These are phyloP conservation scores for Cladosporium cucumerinum DNA, from an alignment of 2,329 filamentous ascomycete species.

Conservation along the genomic window DNA sequence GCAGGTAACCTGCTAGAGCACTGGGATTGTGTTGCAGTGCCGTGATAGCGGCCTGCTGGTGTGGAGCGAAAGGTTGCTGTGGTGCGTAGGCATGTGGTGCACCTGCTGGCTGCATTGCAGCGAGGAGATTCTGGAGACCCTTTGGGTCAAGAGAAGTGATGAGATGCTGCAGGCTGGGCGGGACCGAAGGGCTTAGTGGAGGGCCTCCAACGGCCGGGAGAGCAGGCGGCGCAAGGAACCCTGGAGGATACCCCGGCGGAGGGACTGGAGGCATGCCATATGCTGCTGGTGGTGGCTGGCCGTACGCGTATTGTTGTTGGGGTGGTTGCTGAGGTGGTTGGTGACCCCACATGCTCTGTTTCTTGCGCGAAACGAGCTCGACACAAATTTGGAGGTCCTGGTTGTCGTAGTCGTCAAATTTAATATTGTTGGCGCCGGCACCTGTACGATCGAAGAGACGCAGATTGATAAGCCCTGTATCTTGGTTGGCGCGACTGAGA, in stretches of 20 bases:
- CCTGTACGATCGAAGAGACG: constrained; percentile 77
- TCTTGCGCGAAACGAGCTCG: constrained; percentile 73
- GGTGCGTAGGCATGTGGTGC: constrained; percentile 27
- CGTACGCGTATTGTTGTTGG: constrained; percentile 33
- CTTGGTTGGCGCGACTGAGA: constrained; percentile 66
- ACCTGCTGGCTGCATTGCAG: constrained; percentile 47
- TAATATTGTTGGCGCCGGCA: constrained; percentile 68
- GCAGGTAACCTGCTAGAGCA: constrained; percentile 29
- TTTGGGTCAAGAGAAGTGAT: constrained; percentile 66
- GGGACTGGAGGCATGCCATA: constrained; percentile 32
- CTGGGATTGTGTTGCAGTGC: constrained; percentile 28
- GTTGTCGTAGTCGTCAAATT: constrained; percentile 83
- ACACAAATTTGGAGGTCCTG: constrained; percentile 75
- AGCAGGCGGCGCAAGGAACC: constrained; percentile 21
- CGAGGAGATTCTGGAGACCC: constrained; percentile 67
- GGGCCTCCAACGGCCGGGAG: constrained; percentile 3
- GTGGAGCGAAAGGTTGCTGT: constrained; percentile 29
- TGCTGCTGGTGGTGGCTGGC: constrained; percentile 36
- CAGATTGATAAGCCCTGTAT: constrained; percentile 69
- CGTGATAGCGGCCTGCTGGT: constrained; percentile 32
- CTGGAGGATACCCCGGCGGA: constrained; percentile 16
- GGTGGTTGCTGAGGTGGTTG: constrained; percentile 36
- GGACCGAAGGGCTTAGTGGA: not conserved
- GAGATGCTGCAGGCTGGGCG: constrained; percentile 58
- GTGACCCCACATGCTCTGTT: constrained; percentile 42